Evolutionary conservation across 257 asterid species (phyloP), one percentile per base, ranked within the genome.

Genomic region (Solanum chmielewskii): DNA sequence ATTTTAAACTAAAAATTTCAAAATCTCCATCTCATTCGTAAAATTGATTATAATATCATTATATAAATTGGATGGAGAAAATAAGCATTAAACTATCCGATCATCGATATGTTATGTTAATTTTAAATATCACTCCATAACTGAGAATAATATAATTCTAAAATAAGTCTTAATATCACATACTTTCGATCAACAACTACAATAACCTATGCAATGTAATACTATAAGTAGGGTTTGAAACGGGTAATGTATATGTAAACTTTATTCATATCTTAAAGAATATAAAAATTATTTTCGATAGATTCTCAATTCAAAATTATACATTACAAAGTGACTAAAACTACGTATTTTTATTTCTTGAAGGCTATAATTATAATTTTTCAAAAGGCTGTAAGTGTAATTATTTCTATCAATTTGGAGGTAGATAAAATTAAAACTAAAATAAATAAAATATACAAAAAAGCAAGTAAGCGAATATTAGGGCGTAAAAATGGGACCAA

Each of bases 401-500:
- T 39, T 37, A 39, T 74, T 2, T 74, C 5, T 39, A 21, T 56
- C 25, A 25, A 78, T 78, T 44, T 78, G 9, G 41, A 25, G 42
- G 27, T 16, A 9, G 2, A 52, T 0, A 52, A 52, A 52, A 52
- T 21, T 9, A 45, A 21, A 14, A 73, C 2, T 13, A 45, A 21
- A 12, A 3, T 9, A 20, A 7, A 21, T 1, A 52, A 59, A 42
- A 27, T 0, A 37, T 0, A 37, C 2, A 37, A 5, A 44, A 35
- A 69, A 8, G 11, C 7, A 82, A 66, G 20, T n/a, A 25, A 52
- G 74, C 93, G 82, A 31, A 83, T 37, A 68, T 88, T 76, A 81
- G 81, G 96, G 94, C 95, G 93, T 87, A 85, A 88, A 90, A 85
- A 60, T 83, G 71, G 96, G 93, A 82, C 39, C 66, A 44, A 87